Evolutionary conservation across 163 green algal genomes (phyloP), one percentile per base, ranked within the genome.

Genomic region (Coccomyxa subellipsoidea): DNA sequence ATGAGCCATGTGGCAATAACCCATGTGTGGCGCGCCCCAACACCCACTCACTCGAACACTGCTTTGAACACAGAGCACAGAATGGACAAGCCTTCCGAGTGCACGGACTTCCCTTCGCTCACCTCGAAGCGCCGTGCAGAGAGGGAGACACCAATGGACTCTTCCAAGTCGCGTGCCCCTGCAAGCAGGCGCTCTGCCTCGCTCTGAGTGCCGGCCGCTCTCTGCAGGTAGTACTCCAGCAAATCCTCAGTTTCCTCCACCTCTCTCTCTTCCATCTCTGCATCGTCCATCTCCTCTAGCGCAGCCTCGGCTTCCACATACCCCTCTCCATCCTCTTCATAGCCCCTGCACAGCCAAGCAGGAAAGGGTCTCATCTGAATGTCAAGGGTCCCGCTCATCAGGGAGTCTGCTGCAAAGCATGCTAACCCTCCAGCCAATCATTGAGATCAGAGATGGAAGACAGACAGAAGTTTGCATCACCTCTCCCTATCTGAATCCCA

Each of bases 151-250:
- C 89, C 90, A 79, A 99, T 98, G 59, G 90, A 97, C 85, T 99
- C 95, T 87, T 99, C 96, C 72, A 99, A 83, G 83, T 99, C 96
- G 53, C 97, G 92, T 1, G 95, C 94, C 29, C 94, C 93, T 69
- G 87, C 93, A 72, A 97, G 87, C 85, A 96, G 88, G 53, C 90
- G 87, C 88, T 98, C 93, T 15, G 94, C 91, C 81, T 98, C 93
- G 31, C 82, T 90, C 88, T 98, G 91, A 37, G 91, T 91, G 25
- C 88, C 92, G 31, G 89, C 90, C 1, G 91, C 90, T n/a, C 94
- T 89, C 90, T 98, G 94, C 84, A 99, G 85, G 90, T 99, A 99
- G 87, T 99, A 99, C 91, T 99, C 96, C 35, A 99, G 85, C 82
- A 99, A 84, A 88, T 98, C 95, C 86, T 99, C 95, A 66, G 97